Evolutionary conservation across 257 asterid species (phyloP).

Genomic region (Jaltomata sinuosa): DNA sequence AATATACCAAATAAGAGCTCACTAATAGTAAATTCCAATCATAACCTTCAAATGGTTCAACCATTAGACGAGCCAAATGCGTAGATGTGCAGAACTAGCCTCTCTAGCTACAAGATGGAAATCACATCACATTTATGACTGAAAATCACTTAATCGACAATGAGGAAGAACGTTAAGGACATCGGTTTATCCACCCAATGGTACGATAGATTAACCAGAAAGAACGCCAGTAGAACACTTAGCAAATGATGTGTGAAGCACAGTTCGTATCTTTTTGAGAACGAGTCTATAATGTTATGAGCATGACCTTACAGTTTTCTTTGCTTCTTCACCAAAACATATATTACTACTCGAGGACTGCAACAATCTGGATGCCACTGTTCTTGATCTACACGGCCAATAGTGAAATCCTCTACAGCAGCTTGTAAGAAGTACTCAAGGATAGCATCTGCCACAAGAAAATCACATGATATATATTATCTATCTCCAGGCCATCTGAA

Average conservation of each 20-base stretch:
- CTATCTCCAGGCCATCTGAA: background rate
- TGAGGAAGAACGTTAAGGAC: background rate
- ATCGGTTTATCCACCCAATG: background rate
- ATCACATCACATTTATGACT: too few relatives aligned
- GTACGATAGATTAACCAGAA: background rate
- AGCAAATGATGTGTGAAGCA: background rate
- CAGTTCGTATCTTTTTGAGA: background rate
- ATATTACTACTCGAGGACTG: slow-evolving; percentile 67
- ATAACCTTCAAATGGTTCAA: background rate
- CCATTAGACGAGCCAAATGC: background rate
- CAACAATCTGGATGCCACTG: slow-evolving; percentile 87
- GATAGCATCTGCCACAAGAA: slow-evolving; percentile 58
- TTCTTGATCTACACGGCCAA: slow-evolving; percentile 61
- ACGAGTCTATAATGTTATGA: background rate
- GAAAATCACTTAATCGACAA: background rate
- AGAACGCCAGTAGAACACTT: background rate
- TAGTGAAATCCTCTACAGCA: slow-evolving; percentile 50
- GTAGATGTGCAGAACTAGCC: background rate
- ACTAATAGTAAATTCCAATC: background rate
- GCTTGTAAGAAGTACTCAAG: slow-evolving; percentile 83
- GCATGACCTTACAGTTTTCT: background rate
- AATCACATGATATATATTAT: background rate
- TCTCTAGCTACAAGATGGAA: background rate
- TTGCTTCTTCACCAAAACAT: slow-evolving; percentile 61
- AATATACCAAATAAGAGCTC: background rate